Evolutionary conservation across 768 basidiomycete genomes (phyloP), one percentile per base, ranked within the genome.

Genomic region (Hortiboletus flavorubellus): DNA sequence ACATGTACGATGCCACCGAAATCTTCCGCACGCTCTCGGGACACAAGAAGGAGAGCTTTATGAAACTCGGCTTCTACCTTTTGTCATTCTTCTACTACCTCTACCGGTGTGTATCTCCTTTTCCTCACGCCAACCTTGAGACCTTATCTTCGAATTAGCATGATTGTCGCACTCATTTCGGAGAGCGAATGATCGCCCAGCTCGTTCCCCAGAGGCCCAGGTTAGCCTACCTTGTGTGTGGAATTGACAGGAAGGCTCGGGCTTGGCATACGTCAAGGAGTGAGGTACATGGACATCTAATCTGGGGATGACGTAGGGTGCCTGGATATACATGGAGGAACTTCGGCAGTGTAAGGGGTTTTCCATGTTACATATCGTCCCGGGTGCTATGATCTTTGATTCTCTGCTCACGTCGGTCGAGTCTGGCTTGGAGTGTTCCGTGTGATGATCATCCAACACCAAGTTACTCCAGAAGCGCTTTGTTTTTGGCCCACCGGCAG

Each of bases 1-100:
- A 98, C 75, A 96, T 98, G 93, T 98, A 97, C 69, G 97, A 99
- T 69, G 97, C 97, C 51, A 98, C 96, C 23, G 97, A 99, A 76
- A 99, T 98, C 61, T 99, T 99, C 82, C 84, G 97, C 62, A 93
- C 95, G 53, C 75, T 98, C 45, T 83, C 88, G 14, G 85, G 81
- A 39, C 97, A 98, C 76, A 99, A 99, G 78, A 97, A 93, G 68
- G 96, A 95, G 76, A 87, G 87, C 63, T 96, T 97, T 68, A 80
- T 94, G 73, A 97, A 96, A 76, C 86, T 97, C 52, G 93, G 91
- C 11, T 93, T 93, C 75, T 95, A 93, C 70, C 84, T 93, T 60
- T 78, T 93, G 54, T 92, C 91, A 53, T 92, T 91, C 79, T 92
- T 93, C 79, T 92, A 90, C 72, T 93, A 93, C 66, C 84, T 93